phyloP scores from a whole-genome alignment of 495 filamentous ascomycete genomes.

The Penicillium ucsense region DNA sequence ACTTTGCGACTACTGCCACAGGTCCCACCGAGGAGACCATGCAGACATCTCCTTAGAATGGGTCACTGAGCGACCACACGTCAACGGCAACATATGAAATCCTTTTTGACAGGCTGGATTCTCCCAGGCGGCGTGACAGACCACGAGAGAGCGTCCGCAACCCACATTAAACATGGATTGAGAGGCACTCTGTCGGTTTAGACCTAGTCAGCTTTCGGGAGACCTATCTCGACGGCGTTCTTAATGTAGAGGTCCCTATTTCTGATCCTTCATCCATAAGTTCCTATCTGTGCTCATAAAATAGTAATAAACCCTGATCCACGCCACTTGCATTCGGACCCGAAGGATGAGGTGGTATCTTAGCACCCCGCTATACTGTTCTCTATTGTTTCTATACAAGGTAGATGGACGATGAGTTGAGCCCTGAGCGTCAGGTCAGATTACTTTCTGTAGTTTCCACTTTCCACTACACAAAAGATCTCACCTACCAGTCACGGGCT shows the following conservation, averaged over 20 bases:
- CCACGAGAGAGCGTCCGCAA: conserved; percentile 9
- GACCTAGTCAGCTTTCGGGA: conserved; percentile 31
- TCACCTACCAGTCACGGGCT: too few relatives aligned
- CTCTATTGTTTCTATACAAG: too few relatives aligned
- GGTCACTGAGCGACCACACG: neutral
- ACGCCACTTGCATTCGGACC: conserved; percentile 3
- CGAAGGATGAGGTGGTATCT: too few relatives aligned
- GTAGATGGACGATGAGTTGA: too few relatives aligned
- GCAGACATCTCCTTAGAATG: conserved; percentile 38
- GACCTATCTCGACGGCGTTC: conserved; percentile 33
- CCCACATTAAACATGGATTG: conserved; percentile 7
- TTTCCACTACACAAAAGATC: too few relatives aligned
- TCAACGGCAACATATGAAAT: conserved; percentile 3
- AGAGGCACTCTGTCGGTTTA: conserved; percentile 24
- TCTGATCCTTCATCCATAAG: conserved; percentile 23
- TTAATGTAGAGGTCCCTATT: conserved; percentile 31
- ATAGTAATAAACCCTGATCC: conserved; percentile 14
- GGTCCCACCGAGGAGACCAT: conserved; percentile 37
- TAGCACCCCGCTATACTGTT: too few relatives aligned
- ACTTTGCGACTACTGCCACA: conserved; percentile 73
- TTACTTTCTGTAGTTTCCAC: too few relatives aligned
- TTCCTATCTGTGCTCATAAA: conserved; percentile 5
- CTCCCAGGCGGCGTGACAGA: conserved; percentile 10
- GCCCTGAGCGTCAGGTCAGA: too few relatives aligned
- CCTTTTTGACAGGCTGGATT: conserved; percentile 2